Base-by-base conservation (phyloP, 306 rosid genomes). In the Medicago ruthenica region DNA sequence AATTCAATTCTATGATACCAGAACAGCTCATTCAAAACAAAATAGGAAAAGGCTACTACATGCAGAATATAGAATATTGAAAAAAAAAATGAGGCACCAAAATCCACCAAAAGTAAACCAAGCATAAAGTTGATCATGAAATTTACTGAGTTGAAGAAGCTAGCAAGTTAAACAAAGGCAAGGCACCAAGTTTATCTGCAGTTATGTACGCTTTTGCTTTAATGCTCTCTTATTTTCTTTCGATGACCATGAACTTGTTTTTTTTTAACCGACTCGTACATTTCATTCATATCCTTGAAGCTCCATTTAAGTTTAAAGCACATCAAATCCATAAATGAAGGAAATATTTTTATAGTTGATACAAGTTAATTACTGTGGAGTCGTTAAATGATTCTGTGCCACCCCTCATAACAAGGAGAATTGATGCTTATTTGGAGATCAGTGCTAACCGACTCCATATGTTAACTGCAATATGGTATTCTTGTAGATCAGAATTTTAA, bases 81-180 rank as follows among this genome's bases (percentile, higher is more conserved):
- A 66, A 39, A 27, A 37, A 60, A 39, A 34, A 10, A 51, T 16
- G 50, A 60, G 59, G 18, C 69, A n/a, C 55, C 65, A 73, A 22
- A 69, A 48, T 63, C 75, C 60, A 80, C 51, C 67, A 74, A 80
- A 67, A 47, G 41, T 27, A 24, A 75, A 70, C 9, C 68, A 73
- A 16, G 44, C 62, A 73, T 64, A 22, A 76, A 67, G 63, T 12
- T 27, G 64, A 72, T 21, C 50, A 18, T 21, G n/a, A 69, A 63
- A 78, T 67, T 69, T 34, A 67, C 44, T 39, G 18, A 72, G 68
- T 51, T 39, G 64, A 60, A 78, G 40, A 42, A 48, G 76, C n/a
- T 66, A 42, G 22, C 36, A 20, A 22, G 41, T 12, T 18, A 66
- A 65, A 65, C 48, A 62, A 42, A 54, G n/a, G 40, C 17, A 21